These are phyloP conservation scores for Kuraishia floccosa DNA, from an alignment of 805 yeast species.

Conservation along the genomic window DNA sequence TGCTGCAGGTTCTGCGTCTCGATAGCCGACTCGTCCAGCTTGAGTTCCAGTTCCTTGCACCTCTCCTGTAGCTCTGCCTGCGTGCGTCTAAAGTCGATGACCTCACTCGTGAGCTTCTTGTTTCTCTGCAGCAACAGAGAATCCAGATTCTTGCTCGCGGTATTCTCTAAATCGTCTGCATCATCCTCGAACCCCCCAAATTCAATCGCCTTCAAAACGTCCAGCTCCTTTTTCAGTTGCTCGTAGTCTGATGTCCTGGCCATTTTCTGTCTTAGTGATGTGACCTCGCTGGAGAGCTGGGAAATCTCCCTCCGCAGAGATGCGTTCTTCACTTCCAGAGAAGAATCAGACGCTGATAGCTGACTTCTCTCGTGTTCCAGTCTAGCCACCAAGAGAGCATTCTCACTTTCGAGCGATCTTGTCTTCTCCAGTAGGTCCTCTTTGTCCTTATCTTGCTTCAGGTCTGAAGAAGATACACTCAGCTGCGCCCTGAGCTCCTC, in stretches of 20 bases:
- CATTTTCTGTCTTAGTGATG: conserved; percentile 35
- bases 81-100: conserved; percentile 54
- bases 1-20: conserved; percentile 30
- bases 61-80: conserved; percentile 33
- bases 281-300: conserved; percentile 38
- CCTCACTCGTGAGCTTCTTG: conserved; percentile 58
- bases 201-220: conserved; percentile 61
- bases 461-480: conserved; percentile 36
- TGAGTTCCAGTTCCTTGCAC: conserved; percentile 25
- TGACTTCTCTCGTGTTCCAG: conserved; percentile 42
- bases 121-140: conserved; percentile 59
- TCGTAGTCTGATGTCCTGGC: conserved; percentile 59
- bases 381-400: conserved; percentile 47
- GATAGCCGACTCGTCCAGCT: conserved; percentile 19
- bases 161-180: conserved; percentile 19
- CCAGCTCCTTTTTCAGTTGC: conserved; percentile 67
- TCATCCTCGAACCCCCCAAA: conserved; percentile 42
- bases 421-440: conserved; percentile 33
- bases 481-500: conserved; percentile 62
- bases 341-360: no score
- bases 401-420: conserved; percentile 56
- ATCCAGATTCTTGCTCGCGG: conserved; percentile 29
- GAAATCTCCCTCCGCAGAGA: conserved; percentile 30
- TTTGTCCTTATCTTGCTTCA: conserved; percentile 28
- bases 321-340: no score